phyloP scores from a whole-genome alignment of 169 alveolate genomes.

The Cyclospora cayetanensis region DNA sequence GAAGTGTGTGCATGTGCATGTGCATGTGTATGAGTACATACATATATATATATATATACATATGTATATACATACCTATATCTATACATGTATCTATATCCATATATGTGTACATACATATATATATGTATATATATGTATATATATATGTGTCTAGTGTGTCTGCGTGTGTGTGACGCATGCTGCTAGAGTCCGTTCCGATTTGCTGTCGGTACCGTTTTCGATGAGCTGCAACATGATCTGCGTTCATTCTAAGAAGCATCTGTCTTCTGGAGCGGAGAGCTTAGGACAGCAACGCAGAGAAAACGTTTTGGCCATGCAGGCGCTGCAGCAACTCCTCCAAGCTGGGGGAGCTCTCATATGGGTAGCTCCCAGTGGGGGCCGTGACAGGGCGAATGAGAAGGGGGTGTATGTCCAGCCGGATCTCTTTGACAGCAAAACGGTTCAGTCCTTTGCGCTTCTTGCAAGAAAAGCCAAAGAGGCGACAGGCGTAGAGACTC shows the following conservation, averaged over 20 bases:
- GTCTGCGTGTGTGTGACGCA: no score
- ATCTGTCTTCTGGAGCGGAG: slow-evolving; percentile 29
- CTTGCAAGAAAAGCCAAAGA: slow-evolving; percentile 32
- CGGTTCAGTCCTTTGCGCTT: slow-evolving; percentile 39
- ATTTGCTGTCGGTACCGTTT: slow-evolving; percentile 64
- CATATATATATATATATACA: neutral
- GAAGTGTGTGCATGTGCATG: neutral
- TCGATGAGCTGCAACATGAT: slow-evolving; percentile 72
- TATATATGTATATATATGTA: neutral
- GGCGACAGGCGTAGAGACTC: neutral
- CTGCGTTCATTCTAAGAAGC: slow-evolving; percentile 73
- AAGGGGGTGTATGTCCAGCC: slow-evolving; percentile 55
- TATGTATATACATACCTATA: neutral
- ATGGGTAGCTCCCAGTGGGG: slow-evolving; percentile 77
- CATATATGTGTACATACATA: neutral
- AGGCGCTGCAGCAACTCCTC: slow-evolving; percentile 64
- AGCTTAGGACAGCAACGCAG: slow-evolving; percentile 6
- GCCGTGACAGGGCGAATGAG: slow-evolving; percentile 66
- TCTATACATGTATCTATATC: neutral
- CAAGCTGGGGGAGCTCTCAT: slow-evolving; percentile 43
- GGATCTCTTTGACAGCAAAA: slow-evolving; percentile 62
- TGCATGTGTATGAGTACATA: no score
- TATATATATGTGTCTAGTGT: neutral
- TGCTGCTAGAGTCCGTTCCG: slow-evolving; percentile 68
- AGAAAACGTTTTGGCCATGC: slow-evolving; percentile 39